Conservation (phyloP, 2,329 filamentous ascomycete genomes). For the Sclerotinia borealis region DNA sequence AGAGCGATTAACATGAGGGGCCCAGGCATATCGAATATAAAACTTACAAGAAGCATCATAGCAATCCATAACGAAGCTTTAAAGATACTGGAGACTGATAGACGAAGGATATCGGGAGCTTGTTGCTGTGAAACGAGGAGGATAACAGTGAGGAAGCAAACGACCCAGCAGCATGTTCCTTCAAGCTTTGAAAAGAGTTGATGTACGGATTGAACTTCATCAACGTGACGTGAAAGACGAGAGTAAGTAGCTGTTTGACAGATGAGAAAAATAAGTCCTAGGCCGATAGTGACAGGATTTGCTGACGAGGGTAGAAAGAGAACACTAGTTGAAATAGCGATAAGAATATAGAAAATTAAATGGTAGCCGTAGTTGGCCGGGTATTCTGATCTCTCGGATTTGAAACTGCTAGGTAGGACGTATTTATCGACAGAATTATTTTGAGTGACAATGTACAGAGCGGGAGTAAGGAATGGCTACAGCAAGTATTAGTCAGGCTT, state of each 20-base stretch:
- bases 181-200: not conserved
- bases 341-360: slow-evolving; percentile 7
- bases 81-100: not conserved
- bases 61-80: slow-evolving; percentile 2
- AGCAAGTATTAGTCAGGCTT: not conserved
- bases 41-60: slow-evolving; percentile 4
- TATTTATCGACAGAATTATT: not conserved
- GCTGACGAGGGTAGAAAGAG: not conserved
- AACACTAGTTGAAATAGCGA: slow-evolving; percentile 9
- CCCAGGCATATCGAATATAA: too few species aligned
- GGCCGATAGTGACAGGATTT: not conserved
- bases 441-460: slow-evolving; percentile 5
- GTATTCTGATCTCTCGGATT: not conserved
- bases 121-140: slow-evolving; percentile 6
- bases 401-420: not conserved
- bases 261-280: not conserved
- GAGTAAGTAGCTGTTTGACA: slow-evolving; percentile 8
- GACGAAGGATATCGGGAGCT: not conserved
- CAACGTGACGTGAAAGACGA: not conserved
- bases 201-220: not conserved
- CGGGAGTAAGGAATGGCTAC: slow-evolving; percentile 10
- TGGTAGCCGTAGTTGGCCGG: not conserved
- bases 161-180: slow-evolving; percentile 11
- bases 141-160: slow-evolving; percentile 7
- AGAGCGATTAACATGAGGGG: not conserved